phyloP scores from a whole-genome alignment of 1,139 yeast genomes.

The Sugiyamaella novakii region DNA sequence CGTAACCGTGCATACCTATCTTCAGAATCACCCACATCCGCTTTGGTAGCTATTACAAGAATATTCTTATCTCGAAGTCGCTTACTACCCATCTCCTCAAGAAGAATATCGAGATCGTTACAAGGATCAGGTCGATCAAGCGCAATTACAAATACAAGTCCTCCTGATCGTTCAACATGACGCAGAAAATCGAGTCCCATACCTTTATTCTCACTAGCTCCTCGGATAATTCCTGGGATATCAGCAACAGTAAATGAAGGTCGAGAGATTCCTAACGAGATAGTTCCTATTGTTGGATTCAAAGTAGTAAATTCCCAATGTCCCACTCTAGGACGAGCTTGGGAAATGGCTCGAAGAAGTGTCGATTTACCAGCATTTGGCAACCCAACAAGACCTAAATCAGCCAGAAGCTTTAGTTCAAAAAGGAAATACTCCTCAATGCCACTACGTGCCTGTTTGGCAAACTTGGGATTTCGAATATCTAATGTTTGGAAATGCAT shows the following conservation, averaged over 20 bases:
- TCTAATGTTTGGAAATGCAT: conserved; percentile 87
- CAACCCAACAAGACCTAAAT: conserved; percentile 87
- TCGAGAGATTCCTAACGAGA: conserved; percentile 63
- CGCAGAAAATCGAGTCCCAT: conserved; percentile 92
- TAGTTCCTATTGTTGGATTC: conserved; percentile 90
- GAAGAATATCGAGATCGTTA: conserved; percentile 59
- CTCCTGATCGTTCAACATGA: conserved; percentile 89
- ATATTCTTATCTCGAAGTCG: conserved; percentile 62
- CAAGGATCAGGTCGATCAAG: conserved; percentile 66
- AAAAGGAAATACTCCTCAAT: conserved; percentile 68
- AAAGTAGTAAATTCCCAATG: conserved; percentile 97
- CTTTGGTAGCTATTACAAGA: conserved; percentile 86
- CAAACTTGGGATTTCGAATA: conserved; percentile 85
- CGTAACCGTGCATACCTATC: conserved; percentile 42
- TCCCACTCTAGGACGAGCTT: conserved; percentile 88
- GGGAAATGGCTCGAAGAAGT: conserved; percentile 79
- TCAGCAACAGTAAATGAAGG: conserved; percentile 89
- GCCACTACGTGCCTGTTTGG: conserved; percentile 76
- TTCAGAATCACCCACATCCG: conserved; percentile 64
- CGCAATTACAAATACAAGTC: conserved; percentile 83
- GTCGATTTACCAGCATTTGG: conserved; percentile 98
- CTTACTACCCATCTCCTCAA: conserved; percentile 68
- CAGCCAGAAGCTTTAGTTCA: conserved; percentile 87
- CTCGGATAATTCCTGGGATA: conserved; percentile 91
- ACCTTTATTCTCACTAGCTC: conserved; percentile 79